Base-by-base conservation (phyloP, 2,329 filamentous ascomycete species). In the Venturia effusa region DNA sequence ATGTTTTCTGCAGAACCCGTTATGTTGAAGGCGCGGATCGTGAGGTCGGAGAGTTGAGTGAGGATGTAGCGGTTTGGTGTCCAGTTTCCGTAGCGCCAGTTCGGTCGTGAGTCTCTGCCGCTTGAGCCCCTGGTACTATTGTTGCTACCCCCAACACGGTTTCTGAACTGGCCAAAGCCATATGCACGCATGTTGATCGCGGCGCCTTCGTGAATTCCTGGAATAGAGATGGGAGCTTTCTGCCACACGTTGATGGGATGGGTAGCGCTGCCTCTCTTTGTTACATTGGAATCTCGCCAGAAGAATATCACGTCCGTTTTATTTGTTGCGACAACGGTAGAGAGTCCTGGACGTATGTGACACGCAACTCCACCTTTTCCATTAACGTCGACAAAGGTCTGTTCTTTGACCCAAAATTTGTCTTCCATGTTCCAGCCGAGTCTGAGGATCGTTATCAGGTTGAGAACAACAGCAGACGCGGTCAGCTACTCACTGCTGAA, bases 341-440 rank as follows among this genome's bases (percentile, higher is more conserved):
- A 60, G 13, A 60, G 30, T 19, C 8, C 10, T 2, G 59, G 59
- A 6, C 40, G 34, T 7, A 60, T 60, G n/a, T 60, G 34, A 22
- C 59, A 60, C 3, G 59, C 59, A 13, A 60, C 34, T 1, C 59
- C 59, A 19, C 59, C 59, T 27, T 22, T 40, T 17, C 59, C 59
- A 22, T 60, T 60, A 22, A 60, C 59, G 19, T 60, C 59, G 6
- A 43, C 22, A 24, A 60, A 60, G 13, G 59, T 60, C 7, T 27
- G 13, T 60, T 60, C 59, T 60, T 60, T 60, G 11, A 60, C 59
- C 59, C 59, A 60, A 15, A 40, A 40, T 27, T 40, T 60, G 34
- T 60, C 59, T 24, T 43, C 59, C 22, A 40, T 40, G n/a, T 40
- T 60, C 59, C 59, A 60, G 27, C 59, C 59, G 15, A 60, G 37